phyloP scores from a whole-genome alignment of 805 yeast species.

The Metschnikowia lunata region DNA sequence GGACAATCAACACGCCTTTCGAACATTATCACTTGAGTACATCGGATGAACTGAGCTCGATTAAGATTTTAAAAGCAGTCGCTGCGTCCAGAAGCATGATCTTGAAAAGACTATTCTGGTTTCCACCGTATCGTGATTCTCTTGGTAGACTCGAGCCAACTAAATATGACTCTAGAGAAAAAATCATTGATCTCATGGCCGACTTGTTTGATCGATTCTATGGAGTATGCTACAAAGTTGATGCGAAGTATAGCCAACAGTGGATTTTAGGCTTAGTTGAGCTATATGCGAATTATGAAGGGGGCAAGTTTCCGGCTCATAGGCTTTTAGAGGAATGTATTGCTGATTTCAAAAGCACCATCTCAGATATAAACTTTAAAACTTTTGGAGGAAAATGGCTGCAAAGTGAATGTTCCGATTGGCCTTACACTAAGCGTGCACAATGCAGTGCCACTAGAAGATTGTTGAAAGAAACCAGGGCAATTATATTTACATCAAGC shows the following conservation, averaged over 20 bases:
- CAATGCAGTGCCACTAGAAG: neutral
- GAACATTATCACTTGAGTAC: constrained; percentile 4
- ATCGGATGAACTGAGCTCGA: neutral
- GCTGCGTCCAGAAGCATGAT: constrained; percentile 12
- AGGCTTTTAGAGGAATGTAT: constrained; percentile 7
- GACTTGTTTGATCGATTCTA: constrained; percentile 14
- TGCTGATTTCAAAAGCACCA: constrained; percentile 2
- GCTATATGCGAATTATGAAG: constrained; percentile 3
- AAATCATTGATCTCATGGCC: constrained; percentile 6
- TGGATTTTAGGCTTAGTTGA: constrained; percentile 10
- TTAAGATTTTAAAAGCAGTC: constrained; percentile 13
- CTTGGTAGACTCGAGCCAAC: constrained; percentile 4
- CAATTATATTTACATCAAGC: neutral
- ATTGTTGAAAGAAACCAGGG: neutral
- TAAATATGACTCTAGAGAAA: constrained; percentile 5
- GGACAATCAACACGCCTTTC: constrained; percentile 9
- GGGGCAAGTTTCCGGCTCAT: constrained; percentile 2
- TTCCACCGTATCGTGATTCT: constrained; percentile 9
- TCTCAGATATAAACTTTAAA: constrained; percentile 1
- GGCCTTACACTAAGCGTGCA: neutral
- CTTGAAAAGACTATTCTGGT: constrained; percentile 8
- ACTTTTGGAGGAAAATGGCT: constrained; percentile 2
- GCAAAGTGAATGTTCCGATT: neutral
- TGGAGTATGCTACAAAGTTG: constrained; percentile 10
- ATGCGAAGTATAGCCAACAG: constrained; percentile 11